Evolutionary conservation across 192 early-diverging fungal species (phyloP), one percentile per base, ranked within the genome.

Genomic region (Backusella australiensis): DNA sequence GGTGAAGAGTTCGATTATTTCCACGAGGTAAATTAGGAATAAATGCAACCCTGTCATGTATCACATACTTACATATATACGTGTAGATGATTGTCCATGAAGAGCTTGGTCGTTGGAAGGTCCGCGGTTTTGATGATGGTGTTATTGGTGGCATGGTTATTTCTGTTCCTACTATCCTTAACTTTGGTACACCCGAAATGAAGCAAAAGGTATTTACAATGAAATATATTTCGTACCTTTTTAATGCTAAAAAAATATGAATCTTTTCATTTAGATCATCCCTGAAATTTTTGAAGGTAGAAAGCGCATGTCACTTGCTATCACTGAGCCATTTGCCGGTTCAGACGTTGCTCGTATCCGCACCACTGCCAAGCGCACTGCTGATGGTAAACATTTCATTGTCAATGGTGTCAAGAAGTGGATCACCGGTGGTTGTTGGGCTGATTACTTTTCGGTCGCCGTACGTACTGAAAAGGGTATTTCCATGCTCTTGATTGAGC

Each of bases 401-500:
- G 92, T 93, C 52, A 95, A 95, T 70, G 94, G 94, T 34, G 92
- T 91, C 70, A 95, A 95, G 86, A 94, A 92, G 80, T 96, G 93
- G 93, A 89, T 92, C 70, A 93, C 93, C 29, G 92, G 90, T 84
- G 93, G 94, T 76, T 71, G 42, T 34, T 71, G 44, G 39, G 70
- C 53, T 6, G 80, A 81, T 65, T 81, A 81, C 59, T 77, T 81
- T 44, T 77, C 72, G 38, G 70, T 72, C 56, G 80, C 80, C 23
- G 80, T 81, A 11, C 76, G 69, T 8, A 81, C 80, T 1, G 76
- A 77, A n/a, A 78, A 78, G 53, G 91, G 91, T 38, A 91, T 93
- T 59, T 86, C 92, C 41, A 86, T 93, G 87, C 81, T 93, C 12
- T 77, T 93, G 63, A 91, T 93, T 78, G 88, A 90, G 78, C 83